Evolutionary conservation across 1,139 yeast species (phyloP), one percentile per base, ranked within the genome.

Genomic region (Casaregolazyma suthepensis): DNA sequence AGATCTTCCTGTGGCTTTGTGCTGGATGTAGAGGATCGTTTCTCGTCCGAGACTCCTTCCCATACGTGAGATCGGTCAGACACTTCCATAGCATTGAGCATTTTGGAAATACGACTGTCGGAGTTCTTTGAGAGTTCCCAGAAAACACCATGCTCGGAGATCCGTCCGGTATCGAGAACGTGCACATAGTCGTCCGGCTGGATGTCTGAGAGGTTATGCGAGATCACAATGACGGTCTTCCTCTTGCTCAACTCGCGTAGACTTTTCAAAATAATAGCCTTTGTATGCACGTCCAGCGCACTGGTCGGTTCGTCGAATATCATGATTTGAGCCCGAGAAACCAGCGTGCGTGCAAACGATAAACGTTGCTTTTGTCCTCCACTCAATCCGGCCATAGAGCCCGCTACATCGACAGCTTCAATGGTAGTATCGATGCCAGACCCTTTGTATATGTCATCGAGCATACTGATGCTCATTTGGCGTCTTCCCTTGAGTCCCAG

Each of bases 311-410:
- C 99, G 70, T 93, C 99, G 29, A 90, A 71, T 12, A 93, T 78
- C 56, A 93, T 71, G 2, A 93, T 77, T 0, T 91, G 86, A 0
- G 94, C 70, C 62, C 91, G 78, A 56, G 89, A 75, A 4, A 90
- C 60, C 57, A 75, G 77, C 0, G 97, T 97, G 55, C 97, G 76
- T 0, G 97, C 96, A 29, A 93, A 66, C 0, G 93, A 85, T 3
- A 93, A 73, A 55, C 91, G 72, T 68, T 93, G 99, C 53, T 77
- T 79, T 66, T 93, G 96, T 0, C 99, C 99, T 3, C 98, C 98
- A 59, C 96, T 89, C n/a, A 93, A 71, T 0, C 83, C 81, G 2
- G 87, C 62, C 1, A 66, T 58, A 0, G 88, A 78, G 26, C 84
- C 75, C 2, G 81, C 52, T 0, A 90, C 89, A 9, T 78, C 68